These are phyloP conservation scores for Haplographium delicatum DNA, from an alignment of 495 filamentous ascomycete genomes.

Conservation along the genomic window DNA sequence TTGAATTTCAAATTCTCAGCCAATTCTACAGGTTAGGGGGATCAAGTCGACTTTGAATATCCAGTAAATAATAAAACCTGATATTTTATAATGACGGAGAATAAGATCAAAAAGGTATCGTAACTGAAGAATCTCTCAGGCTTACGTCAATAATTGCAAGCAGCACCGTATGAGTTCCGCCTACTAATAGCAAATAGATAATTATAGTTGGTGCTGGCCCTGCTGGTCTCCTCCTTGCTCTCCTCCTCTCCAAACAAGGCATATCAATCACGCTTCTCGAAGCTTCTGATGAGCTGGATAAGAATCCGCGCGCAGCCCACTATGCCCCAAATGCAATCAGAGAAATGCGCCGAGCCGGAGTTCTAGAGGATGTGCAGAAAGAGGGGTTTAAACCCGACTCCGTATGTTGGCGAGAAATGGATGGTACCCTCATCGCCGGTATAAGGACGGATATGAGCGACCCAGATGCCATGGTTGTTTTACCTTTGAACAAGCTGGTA, in stretches of 20 bases:
- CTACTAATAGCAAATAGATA: slow-evolving; percentile 29
- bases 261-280: slow-evolving; percentile 50
- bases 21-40: too few relatives aligned
- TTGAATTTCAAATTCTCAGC: too few relatives aligned
- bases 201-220: slow-evolving; percentile 54
- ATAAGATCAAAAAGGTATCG: too few relatives aligned
- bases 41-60: too few relatives aligned
- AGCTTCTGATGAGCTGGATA: slow-evolving; percentile 41
- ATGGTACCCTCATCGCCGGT: slow-evolving; percentile 36
- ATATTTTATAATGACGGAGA: too few relatives aligned
- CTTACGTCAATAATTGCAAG: too few relatives aligned
- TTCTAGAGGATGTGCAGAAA: slow-evolving; percentile 46
- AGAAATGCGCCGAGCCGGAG: slow-evolving; percentile 49
- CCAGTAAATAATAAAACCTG: too few relatives aligned
- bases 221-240: slow-evolving; percentile 48
- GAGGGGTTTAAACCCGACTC: slow-evolving; percentile 44
- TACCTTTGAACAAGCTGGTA: slow-evolving; percentile 42
- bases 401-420: slow-evolving; percentile 47
- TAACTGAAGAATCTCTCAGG: too few relatives aligned
- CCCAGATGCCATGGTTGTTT: slow-evolving; percentile 41
- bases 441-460: slow-evolving; percentile 27
- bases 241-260: slow-evolving; percentile 49
- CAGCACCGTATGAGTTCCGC: too few relatives aligned
- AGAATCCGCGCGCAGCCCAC: slow-evolving; percentile 51
- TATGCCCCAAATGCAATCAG: slow-evolving; percentile 46